These are phyloP conservation scores for Pichia gijzeniarum DNA, from an alignment of 805 yeast species.

Conservation along the genomic window DNA sequence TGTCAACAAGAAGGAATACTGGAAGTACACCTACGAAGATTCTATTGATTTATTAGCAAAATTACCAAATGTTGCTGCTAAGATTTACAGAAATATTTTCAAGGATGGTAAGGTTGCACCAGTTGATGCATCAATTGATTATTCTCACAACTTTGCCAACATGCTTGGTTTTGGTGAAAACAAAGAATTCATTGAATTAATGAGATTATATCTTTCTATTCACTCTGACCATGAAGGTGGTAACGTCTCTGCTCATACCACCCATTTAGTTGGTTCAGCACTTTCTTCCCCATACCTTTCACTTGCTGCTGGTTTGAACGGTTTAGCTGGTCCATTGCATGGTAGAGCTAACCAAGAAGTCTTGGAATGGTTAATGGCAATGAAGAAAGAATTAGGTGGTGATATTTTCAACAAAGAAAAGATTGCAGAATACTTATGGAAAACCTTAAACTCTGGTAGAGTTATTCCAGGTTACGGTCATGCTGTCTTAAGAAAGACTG, in stretches of 20 bases:
- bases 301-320: constrained; percentile 75
- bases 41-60: constrained; percentile 74
- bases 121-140: constrained; percentile 51
- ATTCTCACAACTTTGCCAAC: constrained; percentile 56
- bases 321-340: constrained; percentile 83
- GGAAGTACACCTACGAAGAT: constrained; percentile 81
- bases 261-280: constrained; percentile 82
- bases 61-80: constrained; percentile 74
- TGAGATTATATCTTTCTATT: constrained; percentile 75
- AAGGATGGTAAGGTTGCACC: constrained; percentile 65
- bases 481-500: constrained; percentile 83
- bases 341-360: constrained; percentile 89
- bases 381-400: constrained; percentile 63
- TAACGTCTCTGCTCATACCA: constrained; percentile 81
- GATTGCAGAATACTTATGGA: constrained; percentile 74
- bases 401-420: constrained; percentile 54
- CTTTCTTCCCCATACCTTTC: constrained; percentile 73
- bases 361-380: constrained; percentile 68
- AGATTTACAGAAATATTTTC: constrained; percentile 79
- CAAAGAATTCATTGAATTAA: constrained; percentile 67
- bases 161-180: constrained; percentile 54
- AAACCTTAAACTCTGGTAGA: constrained; percentile 71
- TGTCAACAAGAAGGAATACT: constrained; percentile 75
- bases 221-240: constrained; percentile 92
- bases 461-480: constrained; percentile 89